Conservation (phyloP, 1,284 basidiomycete genomes). For the Inonotus hispidus region DNA sequence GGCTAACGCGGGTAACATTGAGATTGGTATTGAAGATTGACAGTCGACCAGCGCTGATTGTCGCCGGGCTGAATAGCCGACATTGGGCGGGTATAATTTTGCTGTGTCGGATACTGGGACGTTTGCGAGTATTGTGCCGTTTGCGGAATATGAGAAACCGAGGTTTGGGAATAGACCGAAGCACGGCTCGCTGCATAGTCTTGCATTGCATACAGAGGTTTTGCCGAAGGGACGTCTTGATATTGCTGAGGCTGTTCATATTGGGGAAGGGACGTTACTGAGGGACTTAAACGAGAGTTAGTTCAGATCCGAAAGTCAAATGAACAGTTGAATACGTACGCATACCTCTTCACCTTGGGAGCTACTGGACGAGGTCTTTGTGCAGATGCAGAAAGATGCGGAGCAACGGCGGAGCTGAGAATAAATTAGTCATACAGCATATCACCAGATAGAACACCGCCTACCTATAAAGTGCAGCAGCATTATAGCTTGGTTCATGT, state of each 20-base stretch:
- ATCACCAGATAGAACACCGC: constrained; percentile 17
- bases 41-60: constrained; percentile 9
- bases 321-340: constrained; percentile 7
- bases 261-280: constrained; percentile 5
- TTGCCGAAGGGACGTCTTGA: neutral
- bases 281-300: neutral
- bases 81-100: neutral
- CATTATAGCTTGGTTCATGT: constrained; percentile 25
- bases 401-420: constrained; percentile 43
- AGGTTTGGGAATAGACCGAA: constrained; percentile 11
- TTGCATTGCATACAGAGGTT: constrained; percentile 6
- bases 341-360: constrained; percentile 9
- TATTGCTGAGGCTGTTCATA: constrained; percentile 9
- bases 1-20: constrained; percentile 8
- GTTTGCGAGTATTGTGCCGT: neutral
- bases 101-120: constrained; percentile 9
- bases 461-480: constrained; percentile 54
- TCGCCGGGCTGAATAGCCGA: neutral
- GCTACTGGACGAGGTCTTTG: constrained; percentile 4
- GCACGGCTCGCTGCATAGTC: constrained; percentile 10
- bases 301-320: neutral
- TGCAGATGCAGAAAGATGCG: constrained; percentile 29
- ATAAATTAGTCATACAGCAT: neutral
- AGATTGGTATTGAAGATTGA: constrained; percentile 1
- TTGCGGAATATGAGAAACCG: neutral